Conservation (phyloP, 345 rosid genomes). For the sweet orange (Citrus sinensis) region DVS_A1.0 CM039165.1:468001-468500, state of each 20-base stretch:
- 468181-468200: conserved; percentile 77
- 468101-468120: conserved; percentile 56
- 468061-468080: conserved; percentile 79
- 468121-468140: conserved; percentile 43
- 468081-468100: conserved; percentile 65
- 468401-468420: conserved; percentile 85
- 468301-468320: conserved; percentile 90
- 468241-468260: conserved; percentile 75
- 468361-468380: conserved; percentile 67
- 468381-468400: conserved; percentile 87
- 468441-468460: conserved; percentile 98
- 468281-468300: conserved; percentile 90
- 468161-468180: conserved; percentile 88
- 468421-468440: conserved; percentile 95
- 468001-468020: conserved; percentile 86
- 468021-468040: conserved; percentile 73
- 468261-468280: conserved; percentile 92
- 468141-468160: conserved; percentile 55
- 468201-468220: conserved; percentile 92
- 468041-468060: conserved; percentile 61
- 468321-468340: conserved; percentile 90
- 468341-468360: conserved; percentile 59
- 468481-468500: conserved; percentile 73
- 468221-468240: conserved; percentile 74
- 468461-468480: conserved; percentile 92